Evolutionary conservation across 306 rosid species (phyloP).

Genomic region (Aeschynomene evenia): DNA sequence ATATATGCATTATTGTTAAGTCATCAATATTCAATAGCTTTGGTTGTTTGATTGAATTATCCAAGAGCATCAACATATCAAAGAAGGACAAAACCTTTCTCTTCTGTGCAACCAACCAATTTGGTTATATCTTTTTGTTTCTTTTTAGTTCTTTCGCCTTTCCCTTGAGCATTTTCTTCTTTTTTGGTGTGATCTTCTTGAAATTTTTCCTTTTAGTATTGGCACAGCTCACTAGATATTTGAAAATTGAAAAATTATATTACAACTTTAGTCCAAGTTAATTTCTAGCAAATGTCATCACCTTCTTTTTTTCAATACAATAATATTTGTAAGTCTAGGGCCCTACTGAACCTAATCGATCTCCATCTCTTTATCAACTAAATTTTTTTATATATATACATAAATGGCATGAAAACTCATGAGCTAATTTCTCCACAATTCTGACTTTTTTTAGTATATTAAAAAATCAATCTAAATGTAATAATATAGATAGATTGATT

Average conservation of each 20-base stretch:
- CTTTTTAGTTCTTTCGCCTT: conserved; percentile 15
- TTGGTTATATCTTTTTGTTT: background rate
- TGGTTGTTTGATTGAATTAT: background rate
- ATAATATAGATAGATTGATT: too few species aligned
- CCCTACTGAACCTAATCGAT: background rate
- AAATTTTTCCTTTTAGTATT: background rate
- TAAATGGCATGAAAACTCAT: background rate
- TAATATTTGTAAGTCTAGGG: background rate
- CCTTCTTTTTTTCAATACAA: too few species aligned
- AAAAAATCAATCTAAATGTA: too few species aligned
- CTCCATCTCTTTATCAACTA: background rate
- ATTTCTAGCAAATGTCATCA: background rate
- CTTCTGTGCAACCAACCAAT: background rate
- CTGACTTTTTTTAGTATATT: too few species aligned
- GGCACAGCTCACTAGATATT: background rate
- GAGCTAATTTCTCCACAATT: too few species aligned
- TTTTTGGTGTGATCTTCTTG: background rate
- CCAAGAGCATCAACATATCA: background rate
- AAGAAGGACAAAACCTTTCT: background rate
- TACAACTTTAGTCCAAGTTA: background rate
- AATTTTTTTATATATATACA: background rate
- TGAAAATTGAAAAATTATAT: background rate
- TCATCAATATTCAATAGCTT: background rate
- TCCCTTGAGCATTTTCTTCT: background rate
- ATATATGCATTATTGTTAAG: background rate